Percentiles rank a stretch among this genome's conserved stretches.
These are phyloP conservation scores for Rosa persica DNA, from an alignment of 306 rosid species.

Conservation along the genomic window DNA sequence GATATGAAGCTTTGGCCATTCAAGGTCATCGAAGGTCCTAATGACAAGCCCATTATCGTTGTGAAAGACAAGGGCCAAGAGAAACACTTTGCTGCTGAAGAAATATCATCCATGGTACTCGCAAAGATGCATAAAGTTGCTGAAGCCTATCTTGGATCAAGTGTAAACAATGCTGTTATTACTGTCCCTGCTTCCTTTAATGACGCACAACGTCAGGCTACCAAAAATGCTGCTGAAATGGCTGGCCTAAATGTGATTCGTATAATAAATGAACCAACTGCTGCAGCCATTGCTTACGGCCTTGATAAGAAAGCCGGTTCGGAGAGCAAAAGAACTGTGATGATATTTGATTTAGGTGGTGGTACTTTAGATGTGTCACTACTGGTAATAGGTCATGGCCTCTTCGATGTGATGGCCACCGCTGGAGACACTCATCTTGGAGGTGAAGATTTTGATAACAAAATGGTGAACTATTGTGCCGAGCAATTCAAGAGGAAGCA, in stretches of 20 bases:
- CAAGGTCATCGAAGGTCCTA: neutral
- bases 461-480: neutral
- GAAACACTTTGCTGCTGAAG: neutral
- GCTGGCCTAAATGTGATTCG: neutral
- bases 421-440: neutral
- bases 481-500: neutral
- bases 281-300: neutral
- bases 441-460: neutral
- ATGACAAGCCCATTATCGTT: neutral
- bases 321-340: neutral
- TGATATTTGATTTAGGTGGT: neutral
- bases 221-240: neutral
- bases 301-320: neutral
- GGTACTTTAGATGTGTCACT: neutral
- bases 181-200: neutral
- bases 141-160: neutral
- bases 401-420: neutral
- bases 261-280: neutral
- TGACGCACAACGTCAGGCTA: neutral
- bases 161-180: neutral
- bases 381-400: neutral
- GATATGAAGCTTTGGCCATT: slow-evolving; percentile 3
- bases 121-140: neutral
- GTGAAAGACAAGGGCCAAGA: neutral
- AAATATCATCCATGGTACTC: neutral